Percentiles rank a stretch among this genome's conserved stretches.
Conservation (phyloP, 2,329 filamentous ascomycete genomes). For the Endocalyx cinctus region DNA sequence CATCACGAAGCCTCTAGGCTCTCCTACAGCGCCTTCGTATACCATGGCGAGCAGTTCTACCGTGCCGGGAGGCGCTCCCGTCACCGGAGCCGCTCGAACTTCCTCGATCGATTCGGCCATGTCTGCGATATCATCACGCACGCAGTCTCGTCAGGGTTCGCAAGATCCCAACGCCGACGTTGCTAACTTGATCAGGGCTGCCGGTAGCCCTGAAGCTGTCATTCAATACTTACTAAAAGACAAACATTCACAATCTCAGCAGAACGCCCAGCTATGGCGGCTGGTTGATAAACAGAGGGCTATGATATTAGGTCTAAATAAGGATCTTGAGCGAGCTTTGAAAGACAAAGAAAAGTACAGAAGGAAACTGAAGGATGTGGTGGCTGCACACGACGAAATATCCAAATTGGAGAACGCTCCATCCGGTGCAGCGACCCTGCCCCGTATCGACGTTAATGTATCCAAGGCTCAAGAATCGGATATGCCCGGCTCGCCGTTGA, state of each 20-base stretch:
- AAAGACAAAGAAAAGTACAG: slow-evolving; percentile 95
- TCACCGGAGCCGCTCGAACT: slow-evolving; percentile 56
- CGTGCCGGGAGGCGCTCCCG: slow-evolving; percentile 34
- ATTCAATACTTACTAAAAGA: slow-evolving; percentile 87
- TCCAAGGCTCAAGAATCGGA: slow-evolving; percentile 28
- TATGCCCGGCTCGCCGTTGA: slow-evolving; percentile 42
- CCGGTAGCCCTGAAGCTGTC: slow-evolving; percentile 83
- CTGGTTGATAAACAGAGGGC: slow-evolving; percentile 93
- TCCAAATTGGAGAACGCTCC: slow-evolving; percentile 14
- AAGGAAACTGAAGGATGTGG: slow-evolving; percentile 78
- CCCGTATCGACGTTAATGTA: slow-evolving; percentile 21
- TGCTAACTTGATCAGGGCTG: slow-evolving; percentile 71
- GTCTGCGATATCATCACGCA: slow-evolving; percentile 65
- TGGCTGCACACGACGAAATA: slow-evolving; percentile 32
- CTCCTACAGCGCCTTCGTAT: slow-evolving; percentile 31
- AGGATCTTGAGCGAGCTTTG: slow-evolving; percentile 82
- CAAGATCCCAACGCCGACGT: slow-evolving; percentile 68
- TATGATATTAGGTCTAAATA: slow-evolving; percentile 90
- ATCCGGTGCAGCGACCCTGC: slow-evolving; percentile 15
- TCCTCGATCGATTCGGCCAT: slow-evolving; percentile 93
- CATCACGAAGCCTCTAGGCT: slow-evolving; percentile 39
- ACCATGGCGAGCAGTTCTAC: slow-evolving; percentile 45
- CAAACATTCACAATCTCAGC: slow-evolving; percentile 80
- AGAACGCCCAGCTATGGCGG: slow-evolving; percentile 91
- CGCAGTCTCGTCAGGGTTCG: slow-evolving; percentile 52